These are phyloP conservation scores for Anthoceros angustus DNA, from an alignment of 225 moss, liverwort and hornwort species.

Conservation along the genomic window DNA sequence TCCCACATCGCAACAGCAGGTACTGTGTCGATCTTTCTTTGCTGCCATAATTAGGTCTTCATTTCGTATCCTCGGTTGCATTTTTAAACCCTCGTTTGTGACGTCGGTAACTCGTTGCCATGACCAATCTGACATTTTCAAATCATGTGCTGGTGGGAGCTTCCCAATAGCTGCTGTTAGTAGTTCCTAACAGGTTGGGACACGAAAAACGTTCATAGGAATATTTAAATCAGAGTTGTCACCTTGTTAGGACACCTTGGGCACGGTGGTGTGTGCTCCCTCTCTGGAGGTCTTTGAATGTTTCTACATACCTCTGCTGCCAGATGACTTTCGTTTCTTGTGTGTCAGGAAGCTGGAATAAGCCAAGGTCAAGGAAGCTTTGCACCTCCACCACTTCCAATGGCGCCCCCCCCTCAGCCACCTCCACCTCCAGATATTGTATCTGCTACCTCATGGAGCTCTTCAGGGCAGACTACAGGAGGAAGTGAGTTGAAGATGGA, in stretches of 20 bases:
- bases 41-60: background rate
- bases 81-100: background rate
- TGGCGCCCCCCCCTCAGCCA: slow-evolving; percentile 77
- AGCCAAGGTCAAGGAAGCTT: slow-evolving; percentile 40
- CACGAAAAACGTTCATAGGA: too few species aligned
- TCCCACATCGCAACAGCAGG: background rate
- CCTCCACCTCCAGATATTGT: slow-evolving; percentile 67
- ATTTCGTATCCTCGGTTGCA: background rate
- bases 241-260: too few species aligned
- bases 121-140: background rate
- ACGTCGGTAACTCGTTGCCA: background rate
- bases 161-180: too few species aligned
- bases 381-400: slow-evolving; percentile 55
- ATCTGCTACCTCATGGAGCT: slow-evolving; percentile 42
- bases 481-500: slow-evolving; percentile 33
- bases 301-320: slow-evolving; percentile 18
- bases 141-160: background rate
- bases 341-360: slow-evolving; percentile 35
- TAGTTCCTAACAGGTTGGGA: too few species aligned
- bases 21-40: background rate
- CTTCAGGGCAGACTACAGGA: slow-evolving; percentile 22
- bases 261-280: too few species aligned
- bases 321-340: slow-evolving; percentile 22
- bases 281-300: background rate
- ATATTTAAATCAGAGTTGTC: too few species aligned